Percentiles rank a stretch among this genome's conserved stretches.
Evolutionary conservation across 305 asterid species (phyloP).

Genomic region (Ajuga reptans): DNA sequence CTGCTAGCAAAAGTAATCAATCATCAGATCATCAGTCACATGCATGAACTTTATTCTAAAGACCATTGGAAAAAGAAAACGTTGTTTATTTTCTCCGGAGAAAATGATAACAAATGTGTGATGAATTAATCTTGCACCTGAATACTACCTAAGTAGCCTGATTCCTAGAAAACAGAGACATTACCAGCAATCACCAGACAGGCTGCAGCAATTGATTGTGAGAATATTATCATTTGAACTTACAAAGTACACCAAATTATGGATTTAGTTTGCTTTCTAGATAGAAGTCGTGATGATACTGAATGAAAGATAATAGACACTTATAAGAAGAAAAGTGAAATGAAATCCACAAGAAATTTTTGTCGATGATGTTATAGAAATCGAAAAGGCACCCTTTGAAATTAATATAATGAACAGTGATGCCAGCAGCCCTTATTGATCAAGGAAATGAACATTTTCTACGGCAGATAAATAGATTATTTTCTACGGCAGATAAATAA

Average conservation of each 20-base stretch:
- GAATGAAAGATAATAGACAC: not conserved
- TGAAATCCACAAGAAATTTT: not conserved
- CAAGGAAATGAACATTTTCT: not conserved
- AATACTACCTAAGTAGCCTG: not conserved
- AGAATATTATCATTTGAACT: not conserved
- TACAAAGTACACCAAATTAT: not conserved
- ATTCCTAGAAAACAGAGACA: not conserved
- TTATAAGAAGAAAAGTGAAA: not conserved
- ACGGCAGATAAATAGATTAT: not conserved
- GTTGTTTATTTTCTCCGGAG: not conserved
- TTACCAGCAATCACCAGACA: not conserved
- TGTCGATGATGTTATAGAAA: not conserved
- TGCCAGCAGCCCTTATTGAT: not conserved
- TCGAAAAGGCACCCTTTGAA: not conserved
- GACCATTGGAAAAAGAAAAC: not conserved
- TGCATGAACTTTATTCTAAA: not conserved
- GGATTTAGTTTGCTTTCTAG: conserved; percentile 2
- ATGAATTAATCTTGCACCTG: not conserved
- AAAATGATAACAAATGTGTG: conserved; percentile 1
- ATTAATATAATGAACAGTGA: not conserved
- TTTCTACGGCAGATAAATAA: not conserved
- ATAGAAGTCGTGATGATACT: not conserved
- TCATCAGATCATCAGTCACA: conserved; percentile 14
- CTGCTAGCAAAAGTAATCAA: conserved; percentile 31
- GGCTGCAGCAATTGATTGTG: not conserved